Conservation (phyloP, 2,329 filamentous ascomycete genomes). For the Akanthomyces lecanii region DNA sequence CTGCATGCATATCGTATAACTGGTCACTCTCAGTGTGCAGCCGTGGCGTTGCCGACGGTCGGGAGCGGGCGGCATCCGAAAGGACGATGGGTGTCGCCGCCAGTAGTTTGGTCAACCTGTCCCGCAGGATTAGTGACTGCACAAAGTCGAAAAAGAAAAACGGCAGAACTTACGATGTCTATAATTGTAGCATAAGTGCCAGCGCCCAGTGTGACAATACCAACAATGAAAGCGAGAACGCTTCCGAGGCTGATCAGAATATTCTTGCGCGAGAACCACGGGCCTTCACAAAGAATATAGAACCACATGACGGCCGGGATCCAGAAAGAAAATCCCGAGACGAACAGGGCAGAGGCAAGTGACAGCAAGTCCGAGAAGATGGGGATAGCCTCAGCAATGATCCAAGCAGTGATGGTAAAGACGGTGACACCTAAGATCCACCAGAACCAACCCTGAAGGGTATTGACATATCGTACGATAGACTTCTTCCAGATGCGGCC, state of each 20-base stretch:
- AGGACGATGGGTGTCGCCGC: conserved; percentile 5
- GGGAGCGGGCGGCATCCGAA: conserved; percentile 14
- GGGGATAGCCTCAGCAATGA: conserved; percentile 67
- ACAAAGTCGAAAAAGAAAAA: too few relatives aligned
- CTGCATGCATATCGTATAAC: neutral
- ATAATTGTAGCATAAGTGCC: conserved; percentile 28
- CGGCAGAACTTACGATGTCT: conserved; percentile 26
- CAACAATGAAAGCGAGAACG: conserved; percentile 27
- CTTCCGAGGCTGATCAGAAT: conserved; percentile 24
- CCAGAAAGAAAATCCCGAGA: conserved; percentile 37
- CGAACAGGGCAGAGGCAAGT: conserved; percentile 43
- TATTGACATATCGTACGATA: conserved; percentile 36
- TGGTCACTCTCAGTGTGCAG: neutral
- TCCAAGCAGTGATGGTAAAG: conserved; percentile 59
- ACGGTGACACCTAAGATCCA: conserved; percentile 57
- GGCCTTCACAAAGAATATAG: conserved; percentile 29
- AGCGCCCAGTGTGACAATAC: conserved; percentile 26
- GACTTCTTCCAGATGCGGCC: conserved; percentile 33
- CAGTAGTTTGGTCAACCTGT: conserved; percentile 11
- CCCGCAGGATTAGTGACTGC: neutral
- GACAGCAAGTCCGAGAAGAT: conserved; percentile 62
- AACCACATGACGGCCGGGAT: conserved; percentile 37
- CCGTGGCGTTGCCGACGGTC: neutral
- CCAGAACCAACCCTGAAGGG: conserved; percentile 35
- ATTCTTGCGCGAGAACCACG: conserved; percentile 26